Evolutionary conservation across 2,329 filamentous ascomycete species (phyloP), one percentile per base, ranked within the genome.

Genomic region (Arthrobotrys pseudoclavata): DNA sequence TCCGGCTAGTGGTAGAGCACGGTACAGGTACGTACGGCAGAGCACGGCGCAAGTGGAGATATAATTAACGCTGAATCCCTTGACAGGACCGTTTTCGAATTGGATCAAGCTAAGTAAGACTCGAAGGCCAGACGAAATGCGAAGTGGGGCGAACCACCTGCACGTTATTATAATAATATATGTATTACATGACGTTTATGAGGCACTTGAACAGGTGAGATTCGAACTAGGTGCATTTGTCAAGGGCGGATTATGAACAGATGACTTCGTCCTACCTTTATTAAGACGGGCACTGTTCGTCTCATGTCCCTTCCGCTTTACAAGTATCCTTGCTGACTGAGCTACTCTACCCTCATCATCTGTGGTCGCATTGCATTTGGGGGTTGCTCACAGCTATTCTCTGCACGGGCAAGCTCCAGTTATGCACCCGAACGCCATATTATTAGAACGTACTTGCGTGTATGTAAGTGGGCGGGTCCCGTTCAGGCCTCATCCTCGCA

Each of bases 161-260:
- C 72, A 76, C 72, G 72, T 76, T 70, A 69, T 69, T 76, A 70
- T 76, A 48, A 70, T 76, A 70, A 76, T 76, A 61, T 70, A 76
- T 76, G 72, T 76, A 76, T 76, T 76, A 76, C 72, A 76, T 76
- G 72, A 76, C 72, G 72, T 76, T 76, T 70, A 76, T 76, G 72
- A 76, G 72, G 72, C 72, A 76, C 72, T 76, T 76, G 72, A 62
- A 70, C 72, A 76, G 72, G 72, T 76, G 66, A 76, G 72, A 76
- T 76, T 70, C n/a, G 29, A 70, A 52, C 72, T 76, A 70, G 72
- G 66, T 60, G 72, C 72, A 76, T 76, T 76, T 76, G 66, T 70
- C 72, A 69, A 69, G 70, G 72, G 64, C 72, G 20, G 57, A 76
- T 76, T 69, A 70, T 76, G 72, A 61, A 69, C 70, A 76, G 60